Evolutionary conservation across 345 rosid genomes (phyloP), one percentile per base, ranked within the genome.

Genomic region (Hibiscus syriacus): DNA sequence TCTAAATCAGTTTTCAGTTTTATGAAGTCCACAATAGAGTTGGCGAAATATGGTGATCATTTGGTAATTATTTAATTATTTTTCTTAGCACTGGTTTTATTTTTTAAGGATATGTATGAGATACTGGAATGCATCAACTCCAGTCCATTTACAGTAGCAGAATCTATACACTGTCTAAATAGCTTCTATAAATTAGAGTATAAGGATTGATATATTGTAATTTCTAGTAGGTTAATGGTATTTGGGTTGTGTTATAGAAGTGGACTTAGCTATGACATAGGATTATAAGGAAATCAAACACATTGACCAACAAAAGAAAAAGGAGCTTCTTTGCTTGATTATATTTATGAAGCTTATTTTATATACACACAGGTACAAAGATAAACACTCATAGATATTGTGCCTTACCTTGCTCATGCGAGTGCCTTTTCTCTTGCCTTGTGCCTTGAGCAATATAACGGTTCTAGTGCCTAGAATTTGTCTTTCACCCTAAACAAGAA

Each of bases 11-110:
- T 88, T 66, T 72, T 64, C 73, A 76, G 68, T 52, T 87, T 80
- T 80, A 90, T 88, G 92, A 87, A 78, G 78, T 60, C 76, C 74
- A 80, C 80, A 63, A 43, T 89, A 55, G 80, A 84, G 68, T 19
- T 87, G 83, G 92, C 91, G 13, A 81, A 71, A 65, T 79, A 88
- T 78, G 80, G 80, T 70, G 80, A 81, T 79, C 70, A 70, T 53
- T 72, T 46, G 80, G 96, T 90, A 83, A 83, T 62, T 62, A 20
- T 48, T 26, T 30, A 49, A 56, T 12, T 30, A 53, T 39, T 34
- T 63, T 56, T 20, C 7, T 2, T 8, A 55, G 14, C 22, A 22
- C 2, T 19, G 30, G 23, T 30, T 48, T 39, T 34, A 36, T 60
- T 60, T 34, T n/a, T 20, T 39, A 23, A 41, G 34, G 29, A 30